A percentile compares a stretch with the other conserved stretches of the same genome.
Evolutionary conservation across 2,329 filamentous ascomycete species (phyloP).

Genomic region (Bertia moriformis): DNA sequence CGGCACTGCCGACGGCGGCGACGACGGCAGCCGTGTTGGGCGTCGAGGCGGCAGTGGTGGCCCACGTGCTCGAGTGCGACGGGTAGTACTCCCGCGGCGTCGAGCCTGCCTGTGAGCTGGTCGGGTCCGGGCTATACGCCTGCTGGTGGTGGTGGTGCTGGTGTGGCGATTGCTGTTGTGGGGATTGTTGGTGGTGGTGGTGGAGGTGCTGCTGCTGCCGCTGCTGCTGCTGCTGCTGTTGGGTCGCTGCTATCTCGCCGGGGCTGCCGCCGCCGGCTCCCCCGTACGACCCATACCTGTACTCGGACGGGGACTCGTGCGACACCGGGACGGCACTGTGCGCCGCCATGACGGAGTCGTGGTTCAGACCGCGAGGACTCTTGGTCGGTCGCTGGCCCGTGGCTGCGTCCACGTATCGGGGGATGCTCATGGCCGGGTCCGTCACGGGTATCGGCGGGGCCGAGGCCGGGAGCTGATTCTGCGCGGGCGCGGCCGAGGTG

Average conservation of each 20-base stretch:
- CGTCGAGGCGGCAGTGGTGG: background rate
- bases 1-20: no score
- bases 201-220: no score
- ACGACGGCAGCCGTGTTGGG: no score
- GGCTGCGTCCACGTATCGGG: conserved; percentile 43
- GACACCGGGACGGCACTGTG: conserved; percentile 31
- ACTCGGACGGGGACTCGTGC: conserved; percentile 34
- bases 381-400: conserved; percentile 37
- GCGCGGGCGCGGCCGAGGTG: no score
- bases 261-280: conserved; percentile 15
- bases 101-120: background rate
- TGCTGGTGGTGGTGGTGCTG: conserved; percentile 1
- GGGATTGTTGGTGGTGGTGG: conserved; percentile 19
- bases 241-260: no score
- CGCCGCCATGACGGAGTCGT: conserved; percentile 38
- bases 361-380: conserved; percentile 36
- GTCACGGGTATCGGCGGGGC: conserved; percentile 26
- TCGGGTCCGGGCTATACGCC: background rate
- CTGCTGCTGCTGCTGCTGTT: no score
- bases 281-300: conserved; percentile 33
- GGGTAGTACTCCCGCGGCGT: background rate
- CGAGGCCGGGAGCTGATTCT: no score
- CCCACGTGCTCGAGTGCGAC: background rate
- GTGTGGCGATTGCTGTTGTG: conserved; percentile 6
- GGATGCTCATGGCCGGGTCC: conserved; percentile 32